Evolutionary conservation across 371 early-diverging fungal species (phyloP).

Genomic region (Rhizopus stolonifer): DNA sequence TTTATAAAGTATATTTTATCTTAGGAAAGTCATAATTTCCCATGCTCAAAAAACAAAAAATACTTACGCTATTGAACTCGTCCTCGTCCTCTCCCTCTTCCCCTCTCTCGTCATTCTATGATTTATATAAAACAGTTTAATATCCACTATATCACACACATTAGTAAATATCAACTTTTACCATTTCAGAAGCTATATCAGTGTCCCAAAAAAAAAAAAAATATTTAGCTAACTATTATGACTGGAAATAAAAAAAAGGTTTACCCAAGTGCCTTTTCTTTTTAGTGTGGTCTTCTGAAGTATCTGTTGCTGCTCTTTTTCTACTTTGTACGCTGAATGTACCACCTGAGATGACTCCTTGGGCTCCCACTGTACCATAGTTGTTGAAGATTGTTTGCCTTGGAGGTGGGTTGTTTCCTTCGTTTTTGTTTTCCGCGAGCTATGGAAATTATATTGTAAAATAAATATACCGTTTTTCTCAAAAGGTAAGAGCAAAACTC

Average conservation of each 20-base stretch:
- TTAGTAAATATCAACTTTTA: too few species aligned
- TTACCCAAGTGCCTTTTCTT: slow-evolving; percentile 2
- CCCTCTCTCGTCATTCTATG: background rate
- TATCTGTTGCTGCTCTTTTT: slow-evolving; percentile 1
- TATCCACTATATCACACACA: too few species aligned
- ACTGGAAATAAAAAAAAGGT: slow-evolving; percentile 2
- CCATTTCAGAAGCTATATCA: too few species aligned
- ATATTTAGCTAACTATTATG: slow-evolving; percentile 1
- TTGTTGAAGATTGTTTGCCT: slow-evolving; percentile 5
- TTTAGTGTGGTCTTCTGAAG: slow-evolving; percentile 1
- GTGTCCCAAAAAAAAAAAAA: background rate
- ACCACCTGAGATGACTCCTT: slow-evolving; percentile 1
- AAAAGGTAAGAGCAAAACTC: background rate
- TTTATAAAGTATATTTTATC: too few species aligned
- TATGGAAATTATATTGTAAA: background rate
- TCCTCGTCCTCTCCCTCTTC: background rate
- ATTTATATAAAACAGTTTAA: too few species aligned
- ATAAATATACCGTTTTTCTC: background rate
- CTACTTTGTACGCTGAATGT: background rate
- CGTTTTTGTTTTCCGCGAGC: background rate
- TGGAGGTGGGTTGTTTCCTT: background rate
- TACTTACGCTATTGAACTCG: background rate
- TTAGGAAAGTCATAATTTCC: background rate
- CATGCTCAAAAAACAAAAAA: slow-evolving; percentile 2
- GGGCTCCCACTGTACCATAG: slow-evolving; percentile 2